Evolutionary conservation across 208 protist species (phyloP), one percentile per base, ranked within the genome.

Genomic region (Wallacemonas sp.): DNA sequence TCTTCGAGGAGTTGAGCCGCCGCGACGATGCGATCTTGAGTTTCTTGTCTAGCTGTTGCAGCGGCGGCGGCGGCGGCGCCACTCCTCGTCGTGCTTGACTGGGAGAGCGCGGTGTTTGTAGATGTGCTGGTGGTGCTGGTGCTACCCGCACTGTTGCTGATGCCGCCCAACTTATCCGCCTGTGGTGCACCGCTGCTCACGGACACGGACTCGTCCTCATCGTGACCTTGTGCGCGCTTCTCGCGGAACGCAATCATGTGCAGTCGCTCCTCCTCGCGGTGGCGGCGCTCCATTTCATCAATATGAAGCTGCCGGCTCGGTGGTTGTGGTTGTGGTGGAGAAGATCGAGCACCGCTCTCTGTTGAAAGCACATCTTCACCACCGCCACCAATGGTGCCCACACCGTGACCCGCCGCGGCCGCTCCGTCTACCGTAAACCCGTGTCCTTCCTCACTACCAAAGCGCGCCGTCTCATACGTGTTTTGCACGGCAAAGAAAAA

Each of bases 1-100:
- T 67, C 56, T 11, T 72, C 54, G 8, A 76, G 59, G 12, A 68
- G 19, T 15, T 62, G 36, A 9, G 62, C 34, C 17, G 66, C 63
- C 22, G 28, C 42, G 17, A 33, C 30, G 0, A 49, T 15, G 47
- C 47, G 42, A 9, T 64, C 26, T 11, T 21, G 19, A 6, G 6
- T n/a, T 6, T 39, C 36, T 2, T 24, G 26, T n/a, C 4, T 53
- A 15, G 22, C 1, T 4, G 26, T 34, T 5, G 47, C 12, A 14
- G 47, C 3, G 47, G 47, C 6, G 11, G 47, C 22, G 2, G 22
- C 47, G 22, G 6, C n/a, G n/a, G n/a, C n/a, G n/a, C n/a, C n/a
- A n/a, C n/a, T n/a, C n/a, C n/a, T n/a, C n/a, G n/a, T n/a, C n/a
- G n/a, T n/a, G n/a, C n/a, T n/a, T n/a, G n/a, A n/a, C n/a, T n/a